Percentiles rank a stretch among this genome's conserved stretches.
phyloP scores from a whole-genome alignment of 768 basidiomycete genomes.

The Thelephora aurantiotincta region DNA sequence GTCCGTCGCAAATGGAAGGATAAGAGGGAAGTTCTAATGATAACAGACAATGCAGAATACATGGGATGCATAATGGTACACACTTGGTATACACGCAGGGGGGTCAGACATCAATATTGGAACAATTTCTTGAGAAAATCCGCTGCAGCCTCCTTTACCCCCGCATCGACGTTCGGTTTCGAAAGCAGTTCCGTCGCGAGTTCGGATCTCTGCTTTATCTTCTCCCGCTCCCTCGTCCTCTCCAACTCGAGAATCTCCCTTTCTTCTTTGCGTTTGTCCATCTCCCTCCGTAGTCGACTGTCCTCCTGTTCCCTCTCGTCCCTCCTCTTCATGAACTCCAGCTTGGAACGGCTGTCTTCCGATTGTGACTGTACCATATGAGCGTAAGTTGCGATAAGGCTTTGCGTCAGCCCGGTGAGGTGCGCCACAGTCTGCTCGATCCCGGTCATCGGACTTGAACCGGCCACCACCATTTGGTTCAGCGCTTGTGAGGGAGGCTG shows the following conservation, averaged over 20 bases:
- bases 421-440: slow-evolving; percentile 28
- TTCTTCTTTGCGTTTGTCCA: slow-evolving; percentile 38
- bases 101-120: not conserved
- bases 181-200: slow-evolving; percentile 55
- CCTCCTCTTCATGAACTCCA: slow-evolving; percentile 50
- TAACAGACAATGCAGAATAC: no score
- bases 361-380: slow-evolving; percentile 53
- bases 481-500: not conserved
- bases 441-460: not conserved
- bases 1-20: no score
- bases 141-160: slow-evolving; percentile 49
- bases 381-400: slow-evolving; percentile 33
- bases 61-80: no score
- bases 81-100: no score
- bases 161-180: slow-evolving; percentile 42
- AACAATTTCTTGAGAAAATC: slow-evolving; percentile 65
- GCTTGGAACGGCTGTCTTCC: slow-evolving; percentile 54
- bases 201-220: slow-evolving; percentile 46
- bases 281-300: slow-evolving; percentile 31
- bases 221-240: slow-evolving; percentile 16
- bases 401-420: slow-evolving; percentile 35
- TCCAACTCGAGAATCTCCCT: slow-evolving; percentile 44
- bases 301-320: slow-evolving; percentile 62
- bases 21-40: no score
- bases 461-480: not conserved